Evolutionary conservation across 1,284 basidiomycete species (phyloP).

Genomic region (Boletus semigastroideus): DNA sequence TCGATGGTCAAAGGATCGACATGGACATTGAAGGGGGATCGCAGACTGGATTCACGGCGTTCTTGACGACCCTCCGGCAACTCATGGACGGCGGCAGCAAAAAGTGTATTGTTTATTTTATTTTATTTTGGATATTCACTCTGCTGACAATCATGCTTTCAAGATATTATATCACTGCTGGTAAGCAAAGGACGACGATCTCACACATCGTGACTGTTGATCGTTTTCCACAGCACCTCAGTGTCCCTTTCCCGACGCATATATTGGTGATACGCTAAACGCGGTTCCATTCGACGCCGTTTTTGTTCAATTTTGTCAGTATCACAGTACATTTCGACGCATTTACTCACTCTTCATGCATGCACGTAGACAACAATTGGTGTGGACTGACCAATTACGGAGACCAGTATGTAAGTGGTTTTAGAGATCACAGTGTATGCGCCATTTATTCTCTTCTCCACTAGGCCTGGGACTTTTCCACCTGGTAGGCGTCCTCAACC

Average conservation of each 20-base stretch:
- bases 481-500: conserved; percentile 39
- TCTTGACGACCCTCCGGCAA: conserved; percentile 55
- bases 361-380: conserved; percentile 62
- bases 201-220: too few relatives aligned
- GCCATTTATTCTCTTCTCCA: not conserved
- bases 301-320: conserved; percentile 60
- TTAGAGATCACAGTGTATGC: not conserved
- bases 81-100: too few relatives aligned
- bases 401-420: conserved; percentile 41
- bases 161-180: too few relatives aligned
- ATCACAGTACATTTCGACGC: not conserved
- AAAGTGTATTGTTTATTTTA: too few relatives aligned
- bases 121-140: too few relatives aligned
- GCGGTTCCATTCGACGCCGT: conserved; percentile 59
- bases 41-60: conserved; percentile 51
- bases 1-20: conserved; percentile 48
- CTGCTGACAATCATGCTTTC: too few relatives aligned
- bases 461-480: conserved; percentile 54
- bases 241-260: too few relatives aligned
- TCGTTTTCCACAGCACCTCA: too few relatives aligned
- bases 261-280: conserved; percentile 55
- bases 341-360: not conserved
- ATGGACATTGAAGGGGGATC: conserved; percentile 66
- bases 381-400: conserved; percentile 49
- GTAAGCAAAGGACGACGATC: too few relatives aligned